A percentile compares a stretch with the other conserved stretches of the same genome.
Conservation (phyloP, 257 asterid species). For the Knoxia roxburghii region DNA sequence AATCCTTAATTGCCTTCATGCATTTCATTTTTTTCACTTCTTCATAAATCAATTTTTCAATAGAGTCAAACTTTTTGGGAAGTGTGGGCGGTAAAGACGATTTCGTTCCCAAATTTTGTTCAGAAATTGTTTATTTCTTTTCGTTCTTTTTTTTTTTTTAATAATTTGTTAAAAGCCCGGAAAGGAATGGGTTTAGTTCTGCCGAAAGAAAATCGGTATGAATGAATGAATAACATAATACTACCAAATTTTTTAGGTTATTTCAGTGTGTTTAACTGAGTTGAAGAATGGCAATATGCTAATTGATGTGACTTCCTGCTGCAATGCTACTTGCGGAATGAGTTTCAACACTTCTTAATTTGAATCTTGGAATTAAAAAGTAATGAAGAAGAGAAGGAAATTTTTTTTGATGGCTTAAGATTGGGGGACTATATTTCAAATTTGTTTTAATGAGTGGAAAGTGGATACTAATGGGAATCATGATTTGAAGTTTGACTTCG, state of each 20-base stretch:
- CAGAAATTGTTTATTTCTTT: not conserved
- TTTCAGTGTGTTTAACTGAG: not conserved
- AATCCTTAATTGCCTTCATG: slow-evolving; percentile 15
- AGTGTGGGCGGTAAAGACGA: not conserved
- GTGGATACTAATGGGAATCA: not conserved
- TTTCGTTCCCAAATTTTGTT: not conserved
- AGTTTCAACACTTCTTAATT: not conserved
- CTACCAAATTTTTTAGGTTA: no score
- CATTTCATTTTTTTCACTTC: not conserved
- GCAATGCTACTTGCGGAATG: not conserved
- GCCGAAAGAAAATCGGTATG: not conserved
- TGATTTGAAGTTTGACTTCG: not conserved
- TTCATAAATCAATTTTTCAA: not conserved
- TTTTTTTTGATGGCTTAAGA: not conserved
- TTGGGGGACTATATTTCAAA: not conserved
- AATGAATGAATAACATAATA: no score
- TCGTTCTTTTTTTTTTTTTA: not conserved
- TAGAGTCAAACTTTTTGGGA: not conserved
- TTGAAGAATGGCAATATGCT: no score
- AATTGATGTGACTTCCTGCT: no score
- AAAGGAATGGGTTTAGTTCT: not conserved
- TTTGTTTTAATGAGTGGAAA: not conserved
- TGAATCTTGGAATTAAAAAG: not conserved
- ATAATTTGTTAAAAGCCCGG: not conserved
- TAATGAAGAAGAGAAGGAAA: no score